These are phyloP conservation scores for Sugiyamaella xylanicola DNA, from an alignment of 1,139 yeast species.

Conservation along the genomic window DNA sequence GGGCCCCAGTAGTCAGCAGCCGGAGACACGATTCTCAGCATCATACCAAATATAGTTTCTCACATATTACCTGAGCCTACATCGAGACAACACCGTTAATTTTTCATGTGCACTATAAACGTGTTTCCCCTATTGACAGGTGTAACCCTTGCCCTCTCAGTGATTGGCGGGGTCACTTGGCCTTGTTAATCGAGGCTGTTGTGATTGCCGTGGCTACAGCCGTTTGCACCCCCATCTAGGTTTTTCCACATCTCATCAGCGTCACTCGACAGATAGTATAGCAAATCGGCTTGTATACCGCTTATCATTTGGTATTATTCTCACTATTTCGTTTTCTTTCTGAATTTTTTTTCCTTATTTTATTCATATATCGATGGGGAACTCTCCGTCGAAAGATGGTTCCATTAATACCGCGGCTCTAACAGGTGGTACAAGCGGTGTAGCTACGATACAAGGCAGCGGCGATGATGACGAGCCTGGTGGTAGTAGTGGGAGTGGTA, in stretches of 20 bases:
- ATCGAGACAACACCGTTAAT: no score
- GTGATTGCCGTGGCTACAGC: neutral
- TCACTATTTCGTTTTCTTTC: neutral
- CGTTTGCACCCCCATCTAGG: neutral
- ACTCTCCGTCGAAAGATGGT: slow-evolving; percentile 40
- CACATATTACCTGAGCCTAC: no score
- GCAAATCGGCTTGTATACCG: neutral
- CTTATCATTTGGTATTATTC: neutral
- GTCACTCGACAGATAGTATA: neutral
- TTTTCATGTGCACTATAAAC: no score
- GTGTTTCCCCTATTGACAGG: no score
- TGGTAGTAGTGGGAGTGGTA: slow-evolving; percentile 35
- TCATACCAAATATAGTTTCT: no score
- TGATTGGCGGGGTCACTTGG: no score
- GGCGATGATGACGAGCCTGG: slow-evolving; percentile 36
- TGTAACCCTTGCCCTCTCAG: neutral
- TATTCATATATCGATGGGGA: slow-evolving; percentile 35
- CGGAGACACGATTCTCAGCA: no score
- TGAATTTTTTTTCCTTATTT: neutral
- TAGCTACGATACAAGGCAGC: slow-evolving; percentile 22
- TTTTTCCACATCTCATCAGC: neutral
- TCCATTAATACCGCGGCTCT: slow-evolving; percentile 31
- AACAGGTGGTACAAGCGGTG: slow-evolving; percentile 30
- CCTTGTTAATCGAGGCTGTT: neutral
- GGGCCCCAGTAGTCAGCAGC: no score